phyloP scores from a whole-genome alignment of 2,329 filamentous ascomycete species.

The Ploettnerulaceae sp. region DNA sequence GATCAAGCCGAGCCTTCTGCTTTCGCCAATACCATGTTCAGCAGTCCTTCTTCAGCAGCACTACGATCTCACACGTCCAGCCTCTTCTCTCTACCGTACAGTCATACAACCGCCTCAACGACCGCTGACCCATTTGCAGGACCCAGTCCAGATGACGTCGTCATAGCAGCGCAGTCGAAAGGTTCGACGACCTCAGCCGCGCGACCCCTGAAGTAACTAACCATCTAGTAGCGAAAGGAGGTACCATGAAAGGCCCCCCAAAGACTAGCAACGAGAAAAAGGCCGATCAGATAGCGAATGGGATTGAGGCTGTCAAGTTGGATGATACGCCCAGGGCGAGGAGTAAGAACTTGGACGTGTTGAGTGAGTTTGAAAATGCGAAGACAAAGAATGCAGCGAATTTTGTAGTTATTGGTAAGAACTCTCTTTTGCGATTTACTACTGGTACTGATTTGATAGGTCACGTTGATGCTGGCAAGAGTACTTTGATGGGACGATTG shows the following conservation, averaged over 20 bases:
- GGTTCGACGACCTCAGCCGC: slow-evolving; percentile 52
- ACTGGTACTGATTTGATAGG: slow-evolving; percentile 45
- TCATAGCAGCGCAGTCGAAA: slow-evolving; percentile 83
- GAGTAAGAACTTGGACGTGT: slow-evolving; percentile 78
- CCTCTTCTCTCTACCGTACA: slow-evolving; percentile 39
- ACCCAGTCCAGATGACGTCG: slow-evolving; percentile 88
- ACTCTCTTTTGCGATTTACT: not conserved
- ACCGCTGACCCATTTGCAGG: slow-evolving; percentile 65
- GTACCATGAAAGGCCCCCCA: slow-evolving; percentile 35
- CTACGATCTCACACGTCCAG: slow-evolving; percentile 16
- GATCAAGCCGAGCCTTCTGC: slow-evolving; percentile 36
- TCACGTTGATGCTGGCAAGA: slow-evolving; percentile 96
- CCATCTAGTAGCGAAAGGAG: slow-evolving; percentile 39
- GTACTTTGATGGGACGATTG: slow-evolving; percentile 93
- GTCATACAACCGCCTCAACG: slow-evolving; percentile 34
- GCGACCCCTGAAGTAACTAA: slow-evolving; percentile 35
- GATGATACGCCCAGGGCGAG: slow-evolving; percentile 53
- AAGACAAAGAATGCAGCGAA: slow-evolving; percentile 76
- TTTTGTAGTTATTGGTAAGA: slow-evolving; percentile 82
- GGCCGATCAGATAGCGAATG: slow-evolving; percentile 40
- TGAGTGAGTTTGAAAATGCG: slow-evolving; percentile 72
- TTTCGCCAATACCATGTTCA: slow-evolving; percentile 41
- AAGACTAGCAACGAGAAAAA: slow-evolving; percentile 40
- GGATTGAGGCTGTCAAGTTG: slow-evolving; percentile 43
- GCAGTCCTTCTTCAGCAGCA: slow-evolving; percentile 2